These are phyloP conservation scores for Phyllosticta paracitricarpa DNA, from an alignment of 2,329 filamentous ascomycete species.

Conservation along the genomic window DNA sequence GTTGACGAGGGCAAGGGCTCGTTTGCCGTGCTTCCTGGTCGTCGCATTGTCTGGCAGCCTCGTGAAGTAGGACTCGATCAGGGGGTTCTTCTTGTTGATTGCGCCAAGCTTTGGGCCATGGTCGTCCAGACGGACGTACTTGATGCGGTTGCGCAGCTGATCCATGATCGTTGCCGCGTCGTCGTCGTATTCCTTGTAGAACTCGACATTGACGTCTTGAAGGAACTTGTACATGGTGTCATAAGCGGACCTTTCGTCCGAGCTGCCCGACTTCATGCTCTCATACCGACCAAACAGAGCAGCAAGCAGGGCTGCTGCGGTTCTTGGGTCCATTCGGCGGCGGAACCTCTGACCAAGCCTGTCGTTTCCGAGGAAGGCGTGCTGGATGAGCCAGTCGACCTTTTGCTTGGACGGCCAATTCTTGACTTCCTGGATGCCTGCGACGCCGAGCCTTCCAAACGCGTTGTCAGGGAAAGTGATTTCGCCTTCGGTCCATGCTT, in stretches of 20 bases:
- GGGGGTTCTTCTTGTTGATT: slow-evolving; percentile 64
- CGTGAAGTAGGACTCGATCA: slow-evolving; percentile 94
- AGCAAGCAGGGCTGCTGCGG: slow-evolving; percentile 59
- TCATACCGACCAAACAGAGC: slow-evolving; percentile 61
- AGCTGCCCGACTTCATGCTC: slow-evolving; percentile 38
- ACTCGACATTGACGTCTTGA: slow-evolving; percentile 74
- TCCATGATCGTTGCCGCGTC: slow-evolving; percentile 77
- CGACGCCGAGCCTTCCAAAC: slow-evolving; percentile 38
- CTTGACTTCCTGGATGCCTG: slow-evolving; percentile 44
- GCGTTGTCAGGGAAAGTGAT: slow-evolving; percentile 45
- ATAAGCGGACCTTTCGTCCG: slow-evolving; percentile 41
- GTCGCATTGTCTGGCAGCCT: slow-evolving; percentile 68
- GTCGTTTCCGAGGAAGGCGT: slow-evolving; percentile 62
- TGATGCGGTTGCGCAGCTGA: slow-evolving; percentile 87
- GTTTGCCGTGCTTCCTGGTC: slow-evolving; percentile 65
- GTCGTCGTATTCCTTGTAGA: slow-evolving; percentile 84
- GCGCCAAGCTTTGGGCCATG: slow-evolving; percentile 79
- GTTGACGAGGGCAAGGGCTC: slow-evolving; percentile 75
- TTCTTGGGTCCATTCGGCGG: slow-evolving; percentile 57
- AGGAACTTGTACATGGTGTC: slow-evolving; percentile 52
- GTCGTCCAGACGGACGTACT: slow-evolving; percentile 87
- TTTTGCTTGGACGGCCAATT: slow-evolving; percentile 48
- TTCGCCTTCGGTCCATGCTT: slow-evolving; percentile 59
- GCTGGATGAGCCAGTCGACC: slow-evolving; percentile 54
- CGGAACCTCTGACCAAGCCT: slow-evolving; percentile 71